Conservation (phyloP, 2,329 filamentous ascomycete genomes). For the Pseudopithomyces maydicus region DNA sequence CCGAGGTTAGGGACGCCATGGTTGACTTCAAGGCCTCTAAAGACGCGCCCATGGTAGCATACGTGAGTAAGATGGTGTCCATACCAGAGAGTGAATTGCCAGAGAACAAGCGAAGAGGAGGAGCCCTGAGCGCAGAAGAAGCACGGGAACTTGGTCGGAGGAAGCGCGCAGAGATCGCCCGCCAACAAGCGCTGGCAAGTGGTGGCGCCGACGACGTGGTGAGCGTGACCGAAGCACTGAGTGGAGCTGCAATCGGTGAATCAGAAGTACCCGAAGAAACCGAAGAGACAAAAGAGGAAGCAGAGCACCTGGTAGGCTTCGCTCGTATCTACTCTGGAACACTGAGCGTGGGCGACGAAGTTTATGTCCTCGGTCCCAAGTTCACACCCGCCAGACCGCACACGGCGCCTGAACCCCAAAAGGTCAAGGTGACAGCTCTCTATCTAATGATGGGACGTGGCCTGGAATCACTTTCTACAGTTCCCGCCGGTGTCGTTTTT, state of each 20-base stretch:
- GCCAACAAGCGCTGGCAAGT: conserved; percentile 67
- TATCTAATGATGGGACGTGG: conserved; percentile 96
- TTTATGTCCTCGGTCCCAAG: conserved; percentile 92
- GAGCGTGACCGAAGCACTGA: conserved; percentile 64
- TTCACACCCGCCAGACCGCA: conserved; percentile 83
- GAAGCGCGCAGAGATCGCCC: conserved; percentile 87
- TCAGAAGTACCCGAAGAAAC: conserved; percentile 37
- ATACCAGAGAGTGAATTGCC: conserved; percentile 90
- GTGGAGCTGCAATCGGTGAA: conserved; percentile 60
- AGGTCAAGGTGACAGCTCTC: conserved; percentile 82
- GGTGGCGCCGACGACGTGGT: conserved; percentile 54
- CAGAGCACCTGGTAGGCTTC: conserved; percentile 92
- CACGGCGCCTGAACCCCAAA: conserved; percentile 73
- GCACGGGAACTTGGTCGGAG: conserved; percentile 84
- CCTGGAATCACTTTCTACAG: conserved; percentile 79
- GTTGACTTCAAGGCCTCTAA: conserved; percentile 73
- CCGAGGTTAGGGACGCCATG: conserved; percentile 78
- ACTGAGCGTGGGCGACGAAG: conserved; percentile 82
- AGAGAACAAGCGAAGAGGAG: conserved; percentile 75
- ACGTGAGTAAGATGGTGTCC: conserved; percentile 98
- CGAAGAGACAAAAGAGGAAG: conserved; percentile 67
- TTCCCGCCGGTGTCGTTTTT: conserved; percentile 93
- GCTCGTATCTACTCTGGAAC: conserved; percentile 92
- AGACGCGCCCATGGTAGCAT: conserved; percentile 83
- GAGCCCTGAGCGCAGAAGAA: conserved; percentile 81